Percentiles rank a stretch among this genome's conserved stretches.
These are phyloP conservation scores for Phytophthora citrophthora DNA, from an alignment of 352 stramenopile genomes.

Conservation along the genomic window DNA sequence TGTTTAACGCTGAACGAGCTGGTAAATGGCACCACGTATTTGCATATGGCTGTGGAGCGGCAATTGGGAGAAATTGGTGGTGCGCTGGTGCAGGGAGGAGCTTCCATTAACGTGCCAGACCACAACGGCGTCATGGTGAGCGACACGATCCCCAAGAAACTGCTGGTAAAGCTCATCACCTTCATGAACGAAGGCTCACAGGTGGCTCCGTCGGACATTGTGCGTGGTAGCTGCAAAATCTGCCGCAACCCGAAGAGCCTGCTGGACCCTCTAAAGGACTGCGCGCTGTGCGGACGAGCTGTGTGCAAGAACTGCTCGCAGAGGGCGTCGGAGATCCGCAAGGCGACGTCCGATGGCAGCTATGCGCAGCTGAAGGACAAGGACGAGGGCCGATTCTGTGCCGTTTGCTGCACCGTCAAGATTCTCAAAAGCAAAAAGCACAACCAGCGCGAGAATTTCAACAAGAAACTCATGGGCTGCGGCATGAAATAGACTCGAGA, in stretches of 20 bases:
- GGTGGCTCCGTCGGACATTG: conserved; percentile 53
- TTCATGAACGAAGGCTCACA: conserved; percentile 84
- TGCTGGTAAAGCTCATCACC: conserved; percentile 77
- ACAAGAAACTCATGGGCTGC: conserved; percentile 79
- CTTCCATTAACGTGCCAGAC: conserved; percentile 87
- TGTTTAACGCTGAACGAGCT: conserved; percentile 65
- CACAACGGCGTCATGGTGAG: conserved; percentile 81
- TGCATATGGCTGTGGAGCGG: conserved; percentile 84
- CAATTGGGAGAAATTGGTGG: conserved; percentile 69
- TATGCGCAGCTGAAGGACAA: conserved; percentile 59
- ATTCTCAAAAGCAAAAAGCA: conserved; percentile 78
- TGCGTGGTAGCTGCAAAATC: conserved; percentile 79
- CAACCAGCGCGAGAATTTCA: conserved; percentile 76
- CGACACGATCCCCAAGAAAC: conserved; percentile 78
- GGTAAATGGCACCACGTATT: conserved; percentile 80
- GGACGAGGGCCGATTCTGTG: conserved; percentile 70
- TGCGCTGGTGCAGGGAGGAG: conserved; percentile 70
- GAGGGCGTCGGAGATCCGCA: conserved; percentile 75
- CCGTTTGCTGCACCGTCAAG: conserved; percentile 80
- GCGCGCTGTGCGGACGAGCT: conserved; percentile 73
- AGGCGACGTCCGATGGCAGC: conserved; percentile 44
- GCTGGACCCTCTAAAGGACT: conserved; percentile 79
- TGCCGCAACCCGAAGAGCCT: conserved; percentile 82
- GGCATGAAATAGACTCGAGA: conserved; percentile 62
- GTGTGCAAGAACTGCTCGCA: conserved; percentile 88